Conservation (phyloP, 257 asterid species). For the Scutellaria galericulata region DNA sequence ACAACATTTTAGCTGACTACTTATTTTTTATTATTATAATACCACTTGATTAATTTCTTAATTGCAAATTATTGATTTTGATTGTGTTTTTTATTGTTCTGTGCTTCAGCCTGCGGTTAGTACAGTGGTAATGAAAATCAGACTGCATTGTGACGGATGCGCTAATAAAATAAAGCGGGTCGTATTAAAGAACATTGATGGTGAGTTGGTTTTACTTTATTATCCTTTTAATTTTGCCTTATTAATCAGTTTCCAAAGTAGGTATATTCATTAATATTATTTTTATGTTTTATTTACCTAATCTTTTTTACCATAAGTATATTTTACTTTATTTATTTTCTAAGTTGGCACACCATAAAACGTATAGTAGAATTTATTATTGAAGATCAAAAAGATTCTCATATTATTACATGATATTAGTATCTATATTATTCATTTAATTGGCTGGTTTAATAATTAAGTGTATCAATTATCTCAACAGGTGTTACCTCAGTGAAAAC, state of each 20-base stretch:
- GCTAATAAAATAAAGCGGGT: conserved; percentile 75
- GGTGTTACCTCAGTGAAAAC: conserved; percentile 66
- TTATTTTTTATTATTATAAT: background rate
- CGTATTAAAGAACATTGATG: conserved; percentile 58
- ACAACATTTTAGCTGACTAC: conserved; percentile 13
- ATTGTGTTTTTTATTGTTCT: background rate
- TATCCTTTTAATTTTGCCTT: background rate
- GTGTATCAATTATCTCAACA: conserved; percentile 22
- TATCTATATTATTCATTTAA: too few relatives aligned
- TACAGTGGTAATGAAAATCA: conserved; percentile 72
- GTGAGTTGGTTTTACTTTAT: conserved; percentile 44
- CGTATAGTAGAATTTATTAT: too few relatives aligned
- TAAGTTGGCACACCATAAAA: too few relatives aligned
- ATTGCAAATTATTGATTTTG: conserved; percentile 5
- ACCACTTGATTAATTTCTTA: conserved; percentile 6
- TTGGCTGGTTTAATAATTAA: background rate
- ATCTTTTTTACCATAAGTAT: too few relatives aligned
- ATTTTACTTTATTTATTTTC: too few relatives aligned
- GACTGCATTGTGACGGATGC: conserved; percentile 87
- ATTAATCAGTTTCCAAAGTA: background rate
- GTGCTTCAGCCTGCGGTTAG: conserved; percentile 56
- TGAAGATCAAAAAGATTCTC: background rate
- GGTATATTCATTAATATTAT: background rate
- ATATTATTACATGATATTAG: background rate
- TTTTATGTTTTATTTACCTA: too few relatives aligned